Evolutionary conservation across 2,329 filamentous ascomycete species (phyloP), one percentile per base, ranked within the genome.

Genomic region (Botrytis paeoniae): DNA sequence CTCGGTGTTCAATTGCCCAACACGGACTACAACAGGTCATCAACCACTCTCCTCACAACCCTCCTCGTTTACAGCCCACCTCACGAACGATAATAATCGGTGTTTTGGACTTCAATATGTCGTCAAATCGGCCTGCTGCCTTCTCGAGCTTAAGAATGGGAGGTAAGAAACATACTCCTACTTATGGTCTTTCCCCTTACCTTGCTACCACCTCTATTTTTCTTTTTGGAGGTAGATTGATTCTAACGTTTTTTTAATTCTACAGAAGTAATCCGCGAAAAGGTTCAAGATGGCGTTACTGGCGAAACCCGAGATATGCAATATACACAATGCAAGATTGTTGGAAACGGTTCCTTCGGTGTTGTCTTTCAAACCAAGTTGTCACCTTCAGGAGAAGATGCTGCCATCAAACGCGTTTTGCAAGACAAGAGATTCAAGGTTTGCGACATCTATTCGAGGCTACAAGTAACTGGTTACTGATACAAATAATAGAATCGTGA

Each of bases 351-450:
- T 78, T 98, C 95, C 51, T 99, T 99, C 79, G 96, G 96, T 77
- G 95, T 99, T 69, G 96, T 99, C 77, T 99, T 99, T 84, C 96
- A 99, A 86, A 99, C 96, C 73, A 98, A 98, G 86, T 89, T 99
- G 80, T 95, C 95, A 75, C 96, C 96, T n/a, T 96, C 93, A 76
- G 95, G 95, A 76, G 96, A 99, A 84, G 96, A 99, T 85, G 96
- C 96, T 71, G 96, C 96, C 82, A 99, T 99, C 87, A 99, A 99
- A 88, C 92, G 96, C 80, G 96, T 99, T 74, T 89, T 99, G 74
- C 96, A 99, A 82, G 96, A 99, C 88, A 99, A 99, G 88, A 91
- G 96, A 82, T 99, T 99, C 91, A 99, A 99, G 93, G 96, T 97
- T 82, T 80, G 82, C 80, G 75, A 70, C 48, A 51, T n/a, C 63